A percentile compares a stretch with the other conserved stretches of the same genome.
These are phyloP conservation scores for Fusarium austroafricanum DNA, from an alignment of 2,329 filamentous ascomycete genomes.

Conservation along the genomic window DNA sequence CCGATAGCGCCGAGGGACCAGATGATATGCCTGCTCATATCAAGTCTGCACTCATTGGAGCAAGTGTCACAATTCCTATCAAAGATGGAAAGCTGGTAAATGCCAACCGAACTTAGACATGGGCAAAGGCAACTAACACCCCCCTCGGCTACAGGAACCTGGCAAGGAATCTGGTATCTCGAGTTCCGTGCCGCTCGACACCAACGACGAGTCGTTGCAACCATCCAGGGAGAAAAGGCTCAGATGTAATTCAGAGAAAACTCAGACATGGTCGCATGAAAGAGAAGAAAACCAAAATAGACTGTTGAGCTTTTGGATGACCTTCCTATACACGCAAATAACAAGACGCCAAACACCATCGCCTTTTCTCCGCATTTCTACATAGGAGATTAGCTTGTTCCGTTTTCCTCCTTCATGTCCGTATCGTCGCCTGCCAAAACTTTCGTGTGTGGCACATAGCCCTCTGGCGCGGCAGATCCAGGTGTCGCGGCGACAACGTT, in stretches of 20 bases:
- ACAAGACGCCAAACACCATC: conserved; percentile 53
- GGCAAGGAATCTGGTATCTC: conserved; percentile 94
- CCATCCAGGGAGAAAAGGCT: conserved; percentile 87
- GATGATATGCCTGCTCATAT: conserved; percentile 99
- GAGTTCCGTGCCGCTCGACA: conserved; percentile 87
- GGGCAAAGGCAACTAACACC: conserved; percentile 8
- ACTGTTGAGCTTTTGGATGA: conserved; percentile 28
- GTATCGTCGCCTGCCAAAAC: conserved; percentile 73
- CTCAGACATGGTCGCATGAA: conserved; percentile 10
- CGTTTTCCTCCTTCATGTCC: conserved; percentile 67
- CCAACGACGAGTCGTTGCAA: conserved; percentile 85
- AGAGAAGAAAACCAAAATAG: conserved; percentile 11
- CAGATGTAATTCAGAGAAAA: not conserved
- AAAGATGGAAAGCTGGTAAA: conserved; percentile 80
- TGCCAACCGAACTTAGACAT: conserved; percentile 15
- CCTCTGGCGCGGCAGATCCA: conserved; percentile 69
- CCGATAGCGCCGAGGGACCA: conserved; percentile 76
- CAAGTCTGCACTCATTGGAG: conserved; percentile 89
- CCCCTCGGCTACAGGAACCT: conserved; percentile 70
- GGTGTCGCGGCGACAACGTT: conserved; percentile 88
- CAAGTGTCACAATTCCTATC: conserved; percentile 91
- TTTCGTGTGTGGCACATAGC: conserved; percentile 72
- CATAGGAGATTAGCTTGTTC: conserved; percentile 46
- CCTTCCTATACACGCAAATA: conserved; percentile 25
- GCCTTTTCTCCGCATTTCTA: conserved; percentile 45